These are phyloP conservation scores for Hyphodiscus sp. DNA, from an alignment of 2,329 filamentous ascomycete genomes.

Conservation along the genomic window DNA sequence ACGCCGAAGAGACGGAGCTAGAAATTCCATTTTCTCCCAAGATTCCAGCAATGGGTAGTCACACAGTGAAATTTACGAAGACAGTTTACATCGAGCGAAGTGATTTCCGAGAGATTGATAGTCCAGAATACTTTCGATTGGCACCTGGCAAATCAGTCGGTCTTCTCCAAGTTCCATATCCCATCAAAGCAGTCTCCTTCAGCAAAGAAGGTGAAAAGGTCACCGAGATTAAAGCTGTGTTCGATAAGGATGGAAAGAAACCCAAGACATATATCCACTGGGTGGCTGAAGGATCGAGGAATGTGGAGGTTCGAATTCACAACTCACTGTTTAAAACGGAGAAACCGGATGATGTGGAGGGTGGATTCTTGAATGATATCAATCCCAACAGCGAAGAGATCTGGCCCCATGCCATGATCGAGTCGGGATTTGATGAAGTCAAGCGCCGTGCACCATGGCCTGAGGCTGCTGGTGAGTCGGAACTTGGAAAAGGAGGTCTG, in stretches of 20 bases:
- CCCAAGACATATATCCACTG: conserved; percentile 87
- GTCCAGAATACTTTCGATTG: conserved; percentile 70
- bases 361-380: conserved; percentile 77
- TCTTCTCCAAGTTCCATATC: conserved; percentile 62
- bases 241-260: conserved; percentile 64
- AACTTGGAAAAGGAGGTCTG: conserved; percentile 53
- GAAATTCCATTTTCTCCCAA: conserved; percentile 78
- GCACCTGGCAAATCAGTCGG: conserved; percentile 70
- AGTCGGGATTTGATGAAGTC: conserved; percentile 77
- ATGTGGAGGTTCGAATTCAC: conserved; percentile 72
- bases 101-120: conserved; percentile 70
- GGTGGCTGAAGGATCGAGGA: conserved; percentile 65
- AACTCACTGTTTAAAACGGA: conserved; percentile 82
- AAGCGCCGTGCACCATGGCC: conserved; percentile 72
- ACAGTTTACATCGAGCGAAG: conserved; percentile 79
- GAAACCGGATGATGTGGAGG: conserved; percentile 69
- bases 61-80: conserved; percentile 59
- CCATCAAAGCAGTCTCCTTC: conserved; percentile 63
- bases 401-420: conserved; percentile 72
- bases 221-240: conserved; percentile 58
- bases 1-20: conserved; percentile 64
- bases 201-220: conserved; percentile 59
- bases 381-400: conserved; percentile 78
- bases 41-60: conserved; percentile 59
- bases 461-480: conserved; percentile 60